Base-by-base conservation (phyloP, 2,329 filamentous ascomycete genomes). In the Fusarium piperis region DNA sequence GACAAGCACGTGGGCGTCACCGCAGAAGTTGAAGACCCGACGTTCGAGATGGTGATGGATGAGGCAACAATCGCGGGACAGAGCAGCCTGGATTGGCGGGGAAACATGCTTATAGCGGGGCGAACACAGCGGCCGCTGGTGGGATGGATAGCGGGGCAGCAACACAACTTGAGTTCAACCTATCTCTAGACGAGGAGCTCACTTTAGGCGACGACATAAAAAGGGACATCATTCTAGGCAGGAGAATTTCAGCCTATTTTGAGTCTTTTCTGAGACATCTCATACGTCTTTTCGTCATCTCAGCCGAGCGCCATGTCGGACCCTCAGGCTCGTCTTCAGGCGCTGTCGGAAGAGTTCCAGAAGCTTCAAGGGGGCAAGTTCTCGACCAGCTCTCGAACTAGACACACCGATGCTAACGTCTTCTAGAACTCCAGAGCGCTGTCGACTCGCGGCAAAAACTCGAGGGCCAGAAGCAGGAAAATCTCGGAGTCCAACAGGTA, bases 391-490 rank as follows among this genome's bases (percentile, higher is more conserved):
- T 9, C 36, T 36, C 33, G 32, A 62, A 13, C 12, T 5, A 12
- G 18, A 16, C 23, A 60, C 20, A 33, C 28, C 0, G 18, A 32
- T 56, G n/a, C 70, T 75, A 36, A 76, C 56, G 41, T 33, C 18
- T 23, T 28, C 7, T 59, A 97, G 96, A 98, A 75, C 88, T 98
- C 62, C 93, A 94, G 81, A 88, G 86, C 46, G 85, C 90, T 18
- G 90, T 98, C 28, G 87, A 91, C 48, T 93, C 94, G 11, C 90
- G 95, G 70, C 95, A 99, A 84, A 97, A 93, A 83, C 90, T 99
- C 8, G 95, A 98, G 80, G 93, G 94, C 8, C 96, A 99, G 82
- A 93, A 93, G 80, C 94, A 97, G 79, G 96, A 99, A 81, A 99
- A 98, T 79, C 84, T 91, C 55, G 91, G 92, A 16, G 96, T 99